Conservation (phyloP, 1,139 yeast genomes). For the Suhomyces anneliseae region DNA sequence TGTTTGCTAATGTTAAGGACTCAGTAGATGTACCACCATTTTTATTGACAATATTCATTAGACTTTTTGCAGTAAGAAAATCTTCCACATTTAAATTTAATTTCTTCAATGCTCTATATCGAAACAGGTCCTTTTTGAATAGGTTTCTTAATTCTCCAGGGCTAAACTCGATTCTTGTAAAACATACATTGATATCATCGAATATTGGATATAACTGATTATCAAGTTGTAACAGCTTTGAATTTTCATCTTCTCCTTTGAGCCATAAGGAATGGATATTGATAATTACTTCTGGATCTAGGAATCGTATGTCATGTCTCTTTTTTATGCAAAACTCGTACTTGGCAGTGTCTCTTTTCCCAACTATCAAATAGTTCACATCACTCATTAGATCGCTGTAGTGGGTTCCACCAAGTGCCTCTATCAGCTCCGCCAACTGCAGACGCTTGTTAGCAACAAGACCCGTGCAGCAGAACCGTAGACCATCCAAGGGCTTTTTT, state of each 20-base stretch:
- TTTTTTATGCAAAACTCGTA: slow-evolving; percentile 61
- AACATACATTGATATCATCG: slow-evolving; percentile 47
- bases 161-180: slow-evolving; percentile 48
- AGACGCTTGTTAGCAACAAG: slow-evolving; percentile 29
- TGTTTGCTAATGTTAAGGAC: slow-evolving; percentile 52
- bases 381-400: slow-evolving; percentile 65
- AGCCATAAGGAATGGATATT: slow-evolving; percentile 54
- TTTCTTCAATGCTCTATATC: slow-evolving; percentile 11
- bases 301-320: slow-evolving; percentile 59
- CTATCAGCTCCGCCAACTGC: slow-evolving; percentile 41
- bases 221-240: slow-evolving; percentile 18
- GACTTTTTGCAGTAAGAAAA: slow-evolving; percentile 25
- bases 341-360: slow-evolving; percentile 65
- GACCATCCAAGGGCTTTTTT: slow-evolving; percentile 31
- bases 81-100: slow-evolving; percentile 16
- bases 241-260: slow-evolving; percentile 42
- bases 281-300: slow-evolving; percentile 48
- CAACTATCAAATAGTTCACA: slow-evolving; percentile 67
- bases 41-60: slow-evolving; percentile 37
- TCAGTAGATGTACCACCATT: slow-evolving; percentile 64
- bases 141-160: slow-evolving; percentile 13
- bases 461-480: slow-evolving; percentile 47
- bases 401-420: slow-evolving; percentile 63
- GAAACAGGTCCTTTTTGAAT: slow-evolving; percentile 13
- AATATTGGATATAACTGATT: slow-evolving; percentile 44